Percentiles rank a stretch among this genome's conserved stretches.
Conservation (phyloP, 352 stramenopile genomes). For the Saprolegnia diclina region DNA sequence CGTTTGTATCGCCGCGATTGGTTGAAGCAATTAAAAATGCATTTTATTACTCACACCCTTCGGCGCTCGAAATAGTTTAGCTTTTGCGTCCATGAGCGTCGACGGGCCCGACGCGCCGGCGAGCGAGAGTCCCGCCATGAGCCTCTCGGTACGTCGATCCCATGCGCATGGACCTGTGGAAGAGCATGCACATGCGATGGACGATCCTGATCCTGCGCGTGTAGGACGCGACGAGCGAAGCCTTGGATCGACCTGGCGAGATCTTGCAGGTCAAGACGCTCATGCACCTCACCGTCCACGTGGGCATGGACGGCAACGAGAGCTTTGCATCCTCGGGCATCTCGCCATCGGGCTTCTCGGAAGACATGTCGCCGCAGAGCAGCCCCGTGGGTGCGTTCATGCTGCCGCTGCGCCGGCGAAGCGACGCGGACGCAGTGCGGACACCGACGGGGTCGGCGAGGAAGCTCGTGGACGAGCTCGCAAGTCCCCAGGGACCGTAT, state of each 20-base stretch:
- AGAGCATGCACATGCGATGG: no score
- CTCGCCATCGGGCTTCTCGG: slow-evolving; percentile 13
- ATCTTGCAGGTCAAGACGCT: not conserved
- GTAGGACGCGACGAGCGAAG: slow-evolving; percentile 2
- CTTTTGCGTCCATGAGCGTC: slow-evolving; percentile 6
- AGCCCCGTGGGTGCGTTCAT: slow-evolving; percentile 7
- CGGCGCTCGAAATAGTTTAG: not conserved
- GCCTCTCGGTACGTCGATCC: not conserved
- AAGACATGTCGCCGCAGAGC: slow-evolving; percentile 25
- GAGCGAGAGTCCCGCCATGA: not conserved
- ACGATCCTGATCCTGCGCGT: not conserved
- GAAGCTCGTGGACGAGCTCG: slow-evolving; percentile 6
- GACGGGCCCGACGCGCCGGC: slow-evolving; percentile 1
- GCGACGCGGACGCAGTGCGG: slow-evolving; percentile 8
- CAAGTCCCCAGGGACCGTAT: not conserved
- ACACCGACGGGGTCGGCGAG: slow-evolving; percentile 1
- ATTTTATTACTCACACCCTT: slow-evolving; percentile 16
- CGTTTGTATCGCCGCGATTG: no score
- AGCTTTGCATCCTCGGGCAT: not conserved
- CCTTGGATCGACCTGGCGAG: not conserved
- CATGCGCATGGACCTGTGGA: not conserved
- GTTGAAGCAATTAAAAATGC: not conserved
- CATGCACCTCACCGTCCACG: not conserved
- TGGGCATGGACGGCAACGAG: slow-evolving; percentile 1
- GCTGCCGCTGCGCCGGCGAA: slow-evolving; percentile 6